Percentiles rank a stretch among this genome's conserved stretches.
Conservation (phyloP, 306 rosid species). For the Castanea crenata region DNA sequence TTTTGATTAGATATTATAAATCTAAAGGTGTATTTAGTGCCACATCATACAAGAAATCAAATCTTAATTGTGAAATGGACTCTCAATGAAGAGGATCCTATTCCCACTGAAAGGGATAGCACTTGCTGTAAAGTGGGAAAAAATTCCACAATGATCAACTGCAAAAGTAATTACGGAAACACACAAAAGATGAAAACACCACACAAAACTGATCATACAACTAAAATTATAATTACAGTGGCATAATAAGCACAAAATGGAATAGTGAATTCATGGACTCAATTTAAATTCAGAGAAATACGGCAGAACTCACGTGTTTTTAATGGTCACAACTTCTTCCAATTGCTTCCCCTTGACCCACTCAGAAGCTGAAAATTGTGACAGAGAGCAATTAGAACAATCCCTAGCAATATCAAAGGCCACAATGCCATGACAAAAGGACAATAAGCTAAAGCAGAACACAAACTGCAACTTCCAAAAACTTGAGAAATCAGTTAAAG, state of each 20-base stretch:
- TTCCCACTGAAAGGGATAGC: too few relatives aligned
- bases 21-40: too few relatives aligned
- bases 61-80: too few relatives aligned
- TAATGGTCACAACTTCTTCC: constrained; percentile 80
- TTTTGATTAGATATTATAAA: too few relatives aligned
- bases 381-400: constrained; percentile 18
- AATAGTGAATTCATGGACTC: not conserved
- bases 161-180: not conserved
- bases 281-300: not conserved
- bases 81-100: too few relatives aligned
- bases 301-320: constrained; percentile 57
- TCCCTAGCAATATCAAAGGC: not conserved
- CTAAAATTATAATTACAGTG: not conserved
- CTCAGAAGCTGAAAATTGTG: constrained; percentile 75
- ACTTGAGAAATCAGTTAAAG: not conserved
- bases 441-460: not conserved
- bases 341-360: constrained; percentile 86
- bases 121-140: not conserved
- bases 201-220: not conserved
- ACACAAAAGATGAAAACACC: not conserved
- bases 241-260: not conserved
- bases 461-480: not conserved
- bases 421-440: not conserved
- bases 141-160: not conserved
- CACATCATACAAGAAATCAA: too few relatives aligned